phyloP scores from a whole-genome alignment of 345 rosid genomes.

The Eucalyptus paniculata region DNA sequence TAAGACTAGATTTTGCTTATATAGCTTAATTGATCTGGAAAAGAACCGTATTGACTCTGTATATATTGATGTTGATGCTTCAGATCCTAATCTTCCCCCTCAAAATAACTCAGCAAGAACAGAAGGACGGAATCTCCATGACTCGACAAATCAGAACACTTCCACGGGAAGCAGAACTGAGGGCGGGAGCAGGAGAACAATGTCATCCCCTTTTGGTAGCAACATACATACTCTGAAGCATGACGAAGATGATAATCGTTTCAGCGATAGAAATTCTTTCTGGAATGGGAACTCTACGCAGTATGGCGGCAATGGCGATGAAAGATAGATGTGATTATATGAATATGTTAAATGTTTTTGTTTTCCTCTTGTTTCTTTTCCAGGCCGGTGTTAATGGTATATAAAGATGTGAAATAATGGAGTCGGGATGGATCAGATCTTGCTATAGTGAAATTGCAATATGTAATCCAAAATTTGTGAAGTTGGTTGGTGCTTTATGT shows the following conservation, averaged over 20 bases:
- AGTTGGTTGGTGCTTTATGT: neutral
- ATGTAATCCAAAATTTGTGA: neutral
- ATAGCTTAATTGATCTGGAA: neutral
- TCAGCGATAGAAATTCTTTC: constrained; percentile 51
- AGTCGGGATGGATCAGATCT: neutral
- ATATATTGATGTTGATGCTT: neutral
- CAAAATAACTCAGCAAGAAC: constrained; percentile 15
- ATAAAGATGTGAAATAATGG: neutral
- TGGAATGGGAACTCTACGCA: constrained; percentile 95
- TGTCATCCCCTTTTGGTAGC: constrained; percentile 43
- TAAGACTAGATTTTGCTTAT: neutral
- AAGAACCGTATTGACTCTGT: neutral
- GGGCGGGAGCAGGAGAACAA: constrained; percentile 20
- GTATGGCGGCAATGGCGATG: constrained; percentile 46
- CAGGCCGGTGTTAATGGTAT: neutral
- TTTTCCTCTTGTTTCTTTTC: neutral
- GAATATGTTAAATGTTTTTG: neutral
- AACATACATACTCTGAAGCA: constrained; percentile 72
- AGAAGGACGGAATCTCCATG: constrained; percentile 2
- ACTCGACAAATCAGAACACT: constrained; percentile 4
- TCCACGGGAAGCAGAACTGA: constrained; percentile 18
- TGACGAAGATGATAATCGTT: constrained; percentile 53
- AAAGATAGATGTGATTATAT: constrained; percentile 1
- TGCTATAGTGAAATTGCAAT: neutral
- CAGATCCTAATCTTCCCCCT: constrained; percentile 39